Evolutionary conservation across 305 asterid species (phyloP), one percentile per base, ranked within the genome.

Genomic region (Fraxinus xanthoxyloides): DNA sequence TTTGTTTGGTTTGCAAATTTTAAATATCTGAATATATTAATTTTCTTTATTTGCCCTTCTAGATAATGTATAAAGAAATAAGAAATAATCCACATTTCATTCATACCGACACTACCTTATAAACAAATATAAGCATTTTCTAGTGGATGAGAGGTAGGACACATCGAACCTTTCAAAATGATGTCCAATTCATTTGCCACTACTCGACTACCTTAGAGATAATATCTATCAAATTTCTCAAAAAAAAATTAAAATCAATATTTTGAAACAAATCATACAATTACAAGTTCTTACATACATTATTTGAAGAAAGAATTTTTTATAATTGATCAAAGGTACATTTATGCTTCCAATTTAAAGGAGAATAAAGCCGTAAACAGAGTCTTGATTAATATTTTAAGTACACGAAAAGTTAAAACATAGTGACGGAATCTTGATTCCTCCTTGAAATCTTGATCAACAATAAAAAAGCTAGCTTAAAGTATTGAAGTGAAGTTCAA

Each of bases 401-500:
- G 23, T 1, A 51, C 23, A 4, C 23, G 2, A 51, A 48, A 48
- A 15, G 54, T 3, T 15, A 7, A 2, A 19, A 61, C 24, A 2
- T 43, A 46, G 1, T 0, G 54, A 43, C 5, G 17, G 1, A 43
- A 43, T 43, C 54, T 19, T n/a, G 24, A 19, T 56, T n/a, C 7
- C 12, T 19, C 69, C 28, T 7, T 19, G n/a, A 7, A 2, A 19
- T 59, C 26, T 59, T 0, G 13, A 63, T 23, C 2, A 17, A 51
- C 61, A 1, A 51, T n/a, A 51, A 7, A 63, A 24, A 23, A 61
- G 72, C 32, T 23, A 3, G 15, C 12, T 63, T 5, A n/a, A n/a
- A n/a, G 21, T 0, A 59, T 23, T 4, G 75, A 77, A 80, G 81
- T 51, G 56, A 77, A 46, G 21, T 74, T 51, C 31, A 86, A 48